Conservation (phyloP, 2,329 filamentous ascomycete species). For the Graphilbum fragrans region DNA sequence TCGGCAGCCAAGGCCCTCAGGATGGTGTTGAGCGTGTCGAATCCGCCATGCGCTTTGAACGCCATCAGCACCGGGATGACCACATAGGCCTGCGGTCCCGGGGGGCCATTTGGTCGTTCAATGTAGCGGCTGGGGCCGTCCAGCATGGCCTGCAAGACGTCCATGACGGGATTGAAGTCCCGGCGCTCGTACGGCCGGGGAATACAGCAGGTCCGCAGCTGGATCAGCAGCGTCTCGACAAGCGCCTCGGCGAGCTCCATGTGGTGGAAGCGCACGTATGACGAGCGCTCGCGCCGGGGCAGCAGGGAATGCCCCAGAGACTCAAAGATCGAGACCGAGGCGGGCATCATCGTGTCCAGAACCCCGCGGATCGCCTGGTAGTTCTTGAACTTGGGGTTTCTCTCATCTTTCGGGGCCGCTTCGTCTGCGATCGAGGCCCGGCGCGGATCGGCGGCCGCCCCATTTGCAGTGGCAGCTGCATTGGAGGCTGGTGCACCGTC, state of each 20-base stretch:
- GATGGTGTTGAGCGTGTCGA: slow-evolving; percentile 62
- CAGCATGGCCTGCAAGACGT: slow-evolving; percentile 65
- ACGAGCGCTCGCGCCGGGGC: slow-evolving; percentile 59
- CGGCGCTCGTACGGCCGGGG: slow-evolving; percentile 54
- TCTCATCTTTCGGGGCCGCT: slow-evolving; percentile 28
- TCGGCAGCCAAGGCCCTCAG: slow-evolving; percentile 52
- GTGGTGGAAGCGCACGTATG: slow-evolving; percentile 41
- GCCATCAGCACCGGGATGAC: slow-evolving; percentile 71
- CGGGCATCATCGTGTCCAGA: slow-evolving; percentile 64
- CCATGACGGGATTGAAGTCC: slow-evolving; percentile 73
- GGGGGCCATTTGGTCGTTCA: slow-evolving; percentile 26
- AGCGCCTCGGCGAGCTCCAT: slow-evolving; percentile 51
- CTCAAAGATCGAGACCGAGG: slow-evolving; percentile 77
- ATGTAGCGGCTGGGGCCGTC: slow-evolving; percentile 49
- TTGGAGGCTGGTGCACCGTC: too few species aligned
- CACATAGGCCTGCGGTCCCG: slow-evolving; percentile 28
- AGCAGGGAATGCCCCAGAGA: slow-evolving; percentile 72
- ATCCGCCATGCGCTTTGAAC: slow-evolving; percentile 71
- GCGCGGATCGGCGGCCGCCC: too few species aligned
- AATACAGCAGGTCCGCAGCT: slow-evolving; percentile 40
- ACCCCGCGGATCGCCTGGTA: slow-evolving; percentile 65
- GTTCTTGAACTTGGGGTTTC: slow-evolving; percentile 46
- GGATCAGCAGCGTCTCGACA: slow-evolving; percentile 55
- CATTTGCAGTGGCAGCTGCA: too few species aligned
- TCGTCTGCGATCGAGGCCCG: slow-evolving; percentile 73